These are phyloP conservation scores for Fusarium mundagurra DNA, from an alignment of 2,329 filamentous ascomycete species.

Conservation along the genomic window DNA sequence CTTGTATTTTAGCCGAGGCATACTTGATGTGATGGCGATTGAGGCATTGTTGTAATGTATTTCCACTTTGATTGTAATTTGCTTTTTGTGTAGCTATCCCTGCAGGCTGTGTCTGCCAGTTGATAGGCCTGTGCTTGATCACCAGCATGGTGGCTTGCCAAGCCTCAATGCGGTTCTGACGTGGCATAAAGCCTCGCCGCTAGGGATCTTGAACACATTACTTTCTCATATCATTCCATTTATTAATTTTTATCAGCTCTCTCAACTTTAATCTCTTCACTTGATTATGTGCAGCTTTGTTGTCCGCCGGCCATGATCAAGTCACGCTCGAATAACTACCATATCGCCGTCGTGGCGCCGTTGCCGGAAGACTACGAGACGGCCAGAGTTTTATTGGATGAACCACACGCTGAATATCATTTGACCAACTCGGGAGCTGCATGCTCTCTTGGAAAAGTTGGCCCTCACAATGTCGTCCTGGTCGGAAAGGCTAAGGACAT, in stretches of 20 bases:
- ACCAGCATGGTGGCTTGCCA: background rate
- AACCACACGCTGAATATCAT: rapidly evolving
- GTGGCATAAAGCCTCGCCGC: background rate
- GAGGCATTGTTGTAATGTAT: rapidly evolving
- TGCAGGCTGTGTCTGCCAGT: background rate
- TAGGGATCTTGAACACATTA: background rate
- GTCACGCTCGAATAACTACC: rapidly evolving
- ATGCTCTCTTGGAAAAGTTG: background rate
- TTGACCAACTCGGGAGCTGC: background rate
- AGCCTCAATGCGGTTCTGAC: background rate
- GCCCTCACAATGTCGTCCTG: background rate
- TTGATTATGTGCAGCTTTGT: rapidly evolving
- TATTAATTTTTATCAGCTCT: rapidly evolving
- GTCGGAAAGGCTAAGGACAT: rapidly evolving
- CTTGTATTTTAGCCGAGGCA: background rate
- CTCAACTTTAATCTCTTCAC: rapidly evolving
- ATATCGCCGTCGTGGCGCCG: background rate
- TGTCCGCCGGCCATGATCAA: background rate
- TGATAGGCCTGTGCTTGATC: background rate
- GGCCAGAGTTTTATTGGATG: background rate
- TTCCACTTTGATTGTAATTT: background rate
- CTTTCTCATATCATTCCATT: background rate
- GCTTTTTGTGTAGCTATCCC: rapidly evolving
- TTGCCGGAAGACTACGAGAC: background rate
- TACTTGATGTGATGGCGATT: too few species aligned